Evolutionary conservation across 2,329 filamentous ascomycete species (phyloP).

Genomic region (Trichoderma sp.): DNA sequence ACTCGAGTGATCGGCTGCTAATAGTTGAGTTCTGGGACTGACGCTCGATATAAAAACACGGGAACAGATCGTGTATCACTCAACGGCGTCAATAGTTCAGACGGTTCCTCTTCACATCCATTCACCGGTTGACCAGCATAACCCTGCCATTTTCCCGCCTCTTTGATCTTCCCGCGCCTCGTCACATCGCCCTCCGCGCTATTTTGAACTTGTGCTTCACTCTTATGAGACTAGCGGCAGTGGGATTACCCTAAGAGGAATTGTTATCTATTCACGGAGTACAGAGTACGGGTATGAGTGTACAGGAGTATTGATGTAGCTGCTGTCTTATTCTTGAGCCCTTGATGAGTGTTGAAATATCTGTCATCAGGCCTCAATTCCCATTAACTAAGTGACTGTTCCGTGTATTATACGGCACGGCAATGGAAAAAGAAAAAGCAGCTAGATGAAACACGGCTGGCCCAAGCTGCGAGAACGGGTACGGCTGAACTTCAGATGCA

Average conservation of each 20-base stretch:
- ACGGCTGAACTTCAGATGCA: neutral
- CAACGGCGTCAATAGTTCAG: neutral
- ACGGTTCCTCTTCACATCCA: neutral
- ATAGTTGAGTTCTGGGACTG: accelerated
- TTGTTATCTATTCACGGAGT: neutral
- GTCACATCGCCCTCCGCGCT: neutral
- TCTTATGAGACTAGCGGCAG: neutral
- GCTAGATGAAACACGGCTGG: neutral
- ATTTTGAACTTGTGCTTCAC: neutral
- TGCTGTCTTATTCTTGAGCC: neutral
- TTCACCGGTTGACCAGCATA: neutral
- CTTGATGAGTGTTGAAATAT: neutral
- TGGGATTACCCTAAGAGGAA: neutral
- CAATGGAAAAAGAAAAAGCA: neutral
- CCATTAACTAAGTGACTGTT: neutral
- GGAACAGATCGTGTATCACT: neutral
- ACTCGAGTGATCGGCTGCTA: neutral
- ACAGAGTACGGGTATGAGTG: neutral
- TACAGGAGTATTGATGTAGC: neutral
- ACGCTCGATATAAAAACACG: neutral
- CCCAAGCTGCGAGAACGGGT: neutral
- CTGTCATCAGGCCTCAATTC: neutral
- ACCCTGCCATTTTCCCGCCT: neutral
- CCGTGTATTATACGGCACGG: neutral
- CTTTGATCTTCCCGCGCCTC: neutral